phyloP scores from a whole-genome alignment of 495 filamentous ascomycete species.

The Penicillium lividum region DNA sequence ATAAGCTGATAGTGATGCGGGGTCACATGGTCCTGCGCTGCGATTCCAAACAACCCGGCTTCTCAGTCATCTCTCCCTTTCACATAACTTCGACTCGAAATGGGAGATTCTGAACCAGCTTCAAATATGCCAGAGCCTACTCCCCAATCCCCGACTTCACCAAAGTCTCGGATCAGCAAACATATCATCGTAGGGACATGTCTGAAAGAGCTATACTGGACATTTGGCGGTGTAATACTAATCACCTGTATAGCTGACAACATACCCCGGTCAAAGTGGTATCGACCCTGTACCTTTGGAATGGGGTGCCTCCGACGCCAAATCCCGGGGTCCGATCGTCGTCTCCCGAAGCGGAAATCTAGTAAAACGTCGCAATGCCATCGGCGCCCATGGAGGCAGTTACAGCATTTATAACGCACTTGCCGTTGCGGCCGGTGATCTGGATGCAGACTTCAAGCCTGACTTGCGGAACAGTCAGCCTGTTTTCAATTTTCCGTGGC shows the following conservation, averaged over 20 bases:
- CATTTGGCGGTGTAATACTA: not conserved
- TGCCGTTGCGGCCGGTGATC: constrained; percentile 86
- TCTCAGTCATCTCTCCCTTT: constrained; percentile 5
- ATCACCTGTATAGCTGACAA: constrained; percentile 56
- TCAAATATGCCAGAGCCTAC: constrained; percentile 25
- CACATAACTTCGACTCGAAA: constrained; percentile 12
- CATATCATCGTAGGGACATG: constrained; percentile 42
- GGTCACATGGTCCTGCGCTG: constrained; percentile 20
- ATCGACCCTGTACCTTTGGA: constrained; percentile 86
- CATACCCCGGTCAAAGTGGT: constrained; percentile 91
- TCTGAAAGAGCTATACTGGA: not conserved
- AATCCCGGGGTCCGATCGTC: constrained; percentile 81
- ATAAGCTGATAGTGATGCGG: constrained; percentile 33
- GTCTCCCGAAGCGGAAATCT: constrained; percentile 76
- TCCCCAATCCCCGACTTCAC: constrained; percentile 25
- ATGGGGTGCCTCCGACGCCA: constrained; percentile 80
- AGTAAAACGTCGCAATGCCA: constrained; percentile 83
- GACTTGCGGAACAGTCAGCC: constrained; percentile 96
- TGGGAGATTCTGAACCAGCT: constrained; percentile 25
- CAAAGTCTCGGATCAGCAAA: constrained; percentile 39
- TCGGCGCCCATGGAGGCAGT: constrained; percentile 92
- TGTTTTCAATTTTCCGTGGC: constrained; percentile 81
- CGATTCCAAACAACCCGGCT: constrained; percentile 5
- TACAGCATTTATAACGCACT: constrained; percentile 96
- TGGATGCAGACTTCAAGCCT: constrained; percentile 80